A percentile compares a stretch with the other conserved stretches of the same genome.
Evolutionary conservation across 495 filamentous ascomycete species (phyloP).

Genomic region (Penicillium manginii): DNA sequence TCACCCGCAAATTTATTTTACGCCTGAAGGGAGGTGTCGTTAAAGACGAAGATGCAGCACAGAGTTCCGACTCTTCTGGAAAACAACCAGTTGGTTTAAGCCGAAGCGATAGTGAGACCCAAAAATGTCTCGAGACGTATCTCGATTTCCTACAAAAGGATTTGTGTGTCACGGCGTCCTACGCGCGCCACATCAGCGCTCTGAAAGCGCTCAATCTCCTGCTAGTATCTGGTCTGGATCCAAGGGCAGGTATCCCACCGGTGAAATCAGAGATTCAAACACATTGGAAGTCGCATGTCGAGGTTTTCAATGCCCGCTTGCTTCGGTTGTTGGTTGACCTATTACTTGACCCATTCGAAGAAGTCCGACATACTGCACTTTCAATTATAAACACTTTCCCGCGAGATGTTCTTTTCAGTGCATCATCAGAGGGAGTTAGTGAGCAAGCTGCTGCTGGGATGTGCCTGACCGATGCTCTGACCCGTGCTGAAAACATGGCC

Average conservation of each 20-base stretch:
- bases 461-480: conserved; percentile 36
- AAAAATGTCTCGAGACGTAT: conserved; percentile 70
- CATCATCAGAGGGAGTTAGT: conserved; percentile 6
- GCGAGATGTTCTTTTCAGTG: conserved; percentile 27
- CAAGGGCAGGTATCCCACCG: conserved; percentile 33
- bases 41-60: conserved; percentile 20
- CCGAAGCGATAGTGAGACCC: conserved; percentile 48
- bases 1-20: conserved; percentile 68
- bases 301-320: conserved; percentile 56
- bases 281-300: conserved; percentile 55
- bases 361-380: conserved; percentile 72
- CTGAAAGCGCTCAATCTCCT: conserved; percentile 67
- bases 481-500: conserved; percentile 53
- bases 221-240: conserved; percentile 58
- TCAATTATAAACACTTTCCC: conserved; percentile 58
- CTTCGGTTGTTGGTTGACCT: conserved; percentile 69
- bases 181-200: conserved; percentile 83
- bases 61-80: conserved; percentile 11
- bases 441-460: conserved; percentile 9
- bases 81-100: conserved; percentile 19
- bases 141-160: conserved; percentile 70
- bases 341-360: conserved; percentile 87
- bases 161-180: conserved; percentile 74
- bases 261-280: conserved; percentile 29
- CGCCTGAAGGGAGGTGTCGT: conserved; percentile 55